A percentile compares a stretch with the other conserved stretches of the same genome.
phyloP scores from a whole-genome alignment of 371 early-diverging fungal genomes.

The Syncephalastrum racemosum region DNA sequence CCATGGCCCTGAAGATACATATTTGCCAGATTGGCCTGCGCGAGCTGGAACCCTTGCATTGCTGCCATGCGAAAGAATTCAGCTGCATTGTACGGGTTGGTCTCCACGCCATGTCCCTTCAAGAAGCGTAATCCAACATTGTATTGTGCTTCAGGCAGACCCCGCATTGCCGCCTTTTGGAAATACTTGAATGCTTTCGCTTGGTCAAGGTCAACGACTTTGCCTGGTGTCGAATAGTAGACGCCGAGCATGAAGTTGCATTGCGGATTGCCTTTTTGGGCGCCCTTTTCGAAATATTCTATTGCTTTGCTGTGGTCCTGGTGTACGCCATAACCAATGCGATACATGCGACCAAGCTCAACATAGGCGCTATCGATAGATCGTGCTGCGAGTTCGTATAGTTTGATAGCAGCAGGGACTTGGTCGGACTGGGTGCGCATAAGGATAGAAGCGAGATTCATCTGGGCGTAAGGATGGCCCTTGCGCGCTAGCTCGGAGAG shows the following conservation, averaged over 20 bases:
- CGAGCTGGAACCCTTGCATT: constrained; percentile 41
- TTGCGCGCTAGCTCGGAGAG: constrained; percentile 43
- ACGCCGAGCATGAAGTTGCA: constrained; percentile 53
- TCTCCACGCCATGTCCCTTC: constrained; percentile 43
- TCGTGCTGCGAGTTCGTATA: constrained; percentile 47
- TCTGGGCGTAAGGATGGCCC: constrained; percentile 52
- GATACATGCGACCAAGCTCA: constrained; percentile 50
- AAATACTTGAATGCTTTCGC: constrained; percentile 46
- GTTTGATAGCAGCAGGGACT: constrained; percentile 30
- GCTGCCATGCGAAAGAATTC: constrained; percentile 52
- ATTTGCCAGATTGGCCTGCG: constrained; percentile 42
- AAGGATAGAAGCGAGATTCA: constrained; percentile 47
- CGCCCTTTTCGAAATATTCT: constrained; percentile 41
- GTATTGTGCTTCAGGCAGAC: constrained; percentile 50
- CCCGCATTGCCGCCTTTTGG: constrained; percentile 50
- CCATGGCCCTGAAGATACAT: constrained; percentile 51
- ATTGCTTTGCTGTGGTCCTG: constrained; percentile 47
- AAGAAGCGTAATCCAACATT: constrained; percentile 44
- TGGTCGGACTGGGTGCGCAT: constrained; percentile 39
- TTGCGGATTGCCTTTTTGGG: constrained; percentile 36
- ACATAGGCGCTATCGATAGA: constrained; percentile 37
- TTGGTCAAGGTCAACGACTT: constrained; percentile 32
- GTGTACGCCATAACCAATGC: constrained; percentile 45
- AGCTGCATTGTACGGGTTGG: constrained; percentile 40
- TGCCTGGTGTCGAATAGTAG: constrained; percentile 31